Evolutionary conservation across 495 filamentous ascomycete species (phyloP).

Genomic region (Penicillium daleae): DNA sequence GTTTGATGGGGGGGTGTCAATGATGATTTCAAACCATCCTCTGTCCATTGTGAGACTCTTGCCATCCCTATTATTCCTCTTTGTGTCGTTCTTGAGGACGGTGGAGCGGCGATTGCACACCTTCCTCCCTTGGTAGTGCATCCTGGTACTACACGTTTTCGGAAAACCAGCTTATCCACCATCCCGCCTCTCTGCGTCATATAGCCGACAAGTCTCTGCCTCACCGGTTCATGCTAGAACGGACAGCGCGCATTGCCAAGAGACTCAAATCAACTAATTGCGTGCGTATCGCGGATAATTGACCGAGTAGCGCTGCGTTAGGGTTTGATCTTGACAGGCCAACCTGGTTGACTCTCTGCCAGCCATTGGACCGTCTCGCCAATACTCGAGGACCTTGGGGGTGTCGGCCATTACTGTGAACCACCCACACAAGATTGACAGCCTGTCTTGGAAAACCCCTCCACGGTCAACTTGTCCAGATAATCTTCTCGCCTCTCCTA

Average conservation of each 20-base stretch:
- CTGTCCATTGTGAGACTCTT: background rate
- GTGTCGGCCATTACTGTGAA: conserved; percentile 20
- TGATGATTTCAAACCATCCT: background rate
- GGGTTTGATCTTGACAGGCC: conserved; percentile 22
- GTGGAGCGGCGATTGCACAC: background rate
- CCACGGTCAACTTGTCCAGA: conserved; percentile 12
- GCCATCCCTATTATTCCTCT: background rate
- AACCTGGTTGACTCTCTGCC: conserved; percentile 20
- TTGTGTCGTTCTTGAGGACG: background rate
- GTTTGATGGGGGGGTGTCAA: conserved; percentile 19
- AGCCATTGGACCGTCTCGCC: conserved; percentile 21
- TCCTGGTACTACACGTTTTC: conserved; percentile 8
- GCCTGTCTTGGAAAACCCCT: conserved; percentile 11
- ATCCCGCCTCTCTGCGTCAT: background rate
- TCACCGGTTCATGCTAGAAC: conserved; percentile 10
- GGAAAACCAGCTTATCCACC: conserved; percentile 7
- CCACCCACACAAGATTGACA: conserved; percentile 16
- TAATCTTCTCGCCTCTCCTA: conserved; percentile 3
- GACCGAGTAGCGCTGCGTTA: conserved; percentile 10
- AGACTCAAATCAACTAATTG: background rate
- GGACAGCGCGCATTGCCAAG: conserved; percentile 10
- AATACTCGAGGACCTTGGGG: conserved; percentile 36
- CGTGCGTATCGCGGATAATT: conserved; percentile 7
- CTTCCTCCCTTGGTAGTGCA: background rate
- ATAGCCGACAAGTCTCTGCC: background rate